Base-by-base conservation (phyloP, 192 early-diverging fungal genomes). In the Linnemannia zychae region DNA sequence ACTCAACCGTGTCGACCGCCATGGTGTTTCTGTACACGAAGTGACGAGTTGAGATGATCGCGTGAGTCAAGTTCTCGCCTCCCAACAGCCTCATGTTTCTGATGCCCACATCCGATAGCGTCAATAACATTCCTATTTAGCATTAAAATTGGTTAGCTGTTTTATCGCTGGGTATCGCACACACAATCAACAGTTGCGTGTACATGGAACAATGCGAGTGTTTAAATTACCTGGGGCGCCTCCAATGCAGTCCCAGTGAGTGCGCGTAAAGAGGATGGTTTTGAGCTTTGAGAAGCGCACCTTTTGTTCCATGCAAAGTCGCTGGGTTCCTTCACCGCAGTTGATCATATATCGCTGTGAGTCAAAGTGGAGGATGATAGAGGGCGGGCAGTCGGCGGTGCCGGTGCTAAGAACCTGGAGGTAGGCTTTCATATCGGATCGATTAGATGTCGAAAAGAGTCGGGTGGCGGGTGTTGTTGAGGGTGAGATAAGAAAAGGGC, bases 281-380 rank as follows among this genome's bases (percentile, higher is more conserved):
- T 91, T 90, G 37, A 96, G 74, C 88, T 96, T 98, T 52, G 88
- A 85, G 37, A 97, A 85, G 34, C 92, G 92, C 63, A 95, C 80
- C 71, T 90, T 92, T 73, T 96, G 91, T 86, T 98, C 95, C 79
- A 94, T 88, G 81, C 94, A 93, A 44, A 98, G 83, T 53, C 98
- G 92, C 87, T 99, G 98, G 3, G 93, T 94, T 33, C 96, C 97
- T 84, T 99, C 98, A 63, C 94, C 91, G 82, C 96, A 97, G 89
- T 99, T 99, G 91, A 99, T 96, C 87, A 99, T 89, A 76, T 98
- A 98, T 38, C 95, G 89, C 63, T 95, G 91, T 28, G 72, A 46
- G 67, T 96, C 93, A 88, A 96, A 95, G 73, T 95, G 90, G 34
- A 97, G 87, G 69, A 98, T 74, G 48, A 99, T 86, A 20, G 95